Evolutionary conservation across 495 filamentous ascomycete species (phyloP).

Genomic region (Penicillium ucsense): DNA sequence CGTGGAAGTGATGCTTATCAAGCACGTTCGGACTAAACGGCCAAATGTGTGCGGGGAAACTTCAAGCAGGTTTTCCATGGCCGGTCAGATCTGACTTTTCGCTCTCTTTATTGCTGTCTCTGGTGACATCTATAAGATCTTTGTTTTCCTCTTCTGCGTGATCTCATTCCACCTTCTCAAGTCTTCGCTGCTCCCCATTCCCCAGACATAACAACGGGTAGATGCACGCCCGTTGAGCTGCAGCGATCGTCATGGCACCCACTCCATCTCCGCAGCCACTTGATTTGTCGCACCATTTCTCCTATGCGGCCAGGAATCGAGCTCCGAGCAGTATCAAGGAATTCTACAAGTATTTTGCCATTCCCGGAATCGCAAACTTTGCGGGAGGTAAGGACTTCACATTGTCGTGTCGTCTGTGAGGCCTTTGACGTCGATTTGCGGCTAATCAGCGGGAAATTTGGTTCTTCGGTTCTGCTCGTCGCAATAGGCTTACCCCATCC

Average conservation of each 20-base stretch:
- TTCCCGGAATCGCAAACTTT: conserved; percentile 76
- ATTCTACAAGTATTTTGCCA: conserved; percentile 76
- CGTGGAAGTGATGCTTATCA: too few species aligned
- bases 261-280: conserved; percentile 38
- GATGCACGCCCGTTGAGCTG: conserved; percentile 16
- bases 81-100: too few species aligned
- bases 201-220: neutral
- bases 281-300: conserved; percentile 74
- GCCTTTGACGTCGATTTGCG: neutral
- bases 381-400: conserved; percentile 57
- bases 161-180: neutral
- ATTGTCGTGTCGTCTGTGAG: neutral
- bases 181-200: neutral
- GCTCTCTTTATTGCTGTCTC: too few species aligned
- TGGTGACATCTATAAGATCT: too few species aligned
- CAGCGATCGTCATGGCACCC: conserved; percentile 11
- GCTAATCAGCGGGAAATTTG: too few species aligned
- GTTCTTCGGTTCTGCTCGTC: neutral
- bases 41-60: too few species aligned
- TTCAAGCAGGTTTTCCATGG: too few species aligned
- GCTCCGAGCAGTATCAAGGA: conserved; percentile 56
- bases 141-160: neutral
- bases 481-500: conserved; percentile 62
- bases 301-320: conserved; percentile 54
- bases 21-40: too few species aligned